These are phyloP conservation scores for Kwoniella sp. DNA, from an alignment of 768 basidiomycete genomes.

Conservation along the genomic window DNA sequence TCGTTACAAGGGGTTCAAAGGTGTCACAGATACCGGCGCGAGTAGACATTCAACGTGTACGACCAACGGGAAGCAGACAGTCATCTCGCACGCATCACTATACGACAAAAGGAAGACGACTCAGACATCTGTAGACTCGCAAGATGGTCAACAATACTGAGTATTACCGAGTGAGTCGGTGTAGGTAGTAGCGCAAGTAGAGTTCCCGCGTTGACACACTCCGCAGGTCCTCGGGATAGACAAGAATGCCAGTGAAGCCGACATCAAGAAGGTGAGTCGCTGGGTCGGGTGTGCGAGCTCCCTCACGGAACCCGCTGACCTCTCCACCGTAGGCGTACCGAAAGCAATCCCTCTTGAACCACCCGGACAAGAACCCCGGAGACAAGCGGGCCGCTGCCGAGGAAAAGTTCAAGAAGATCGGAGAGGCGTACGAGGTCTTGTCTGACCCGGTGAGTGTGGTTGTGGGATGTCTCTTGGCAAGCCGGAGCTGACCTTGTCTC, in stretches of 20 bases:
- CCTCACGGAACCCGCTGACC: neutral
- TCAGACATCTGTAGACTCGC: no score
- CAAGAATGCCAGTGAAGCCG: constrained; percentile 66
- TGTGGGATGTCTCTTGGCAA: neutral
- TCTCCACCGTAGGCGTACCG: constrained; percentile 56
- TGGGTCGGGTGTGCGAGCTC: no score
- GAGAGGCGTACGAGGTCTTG: constrained; percentile 93
- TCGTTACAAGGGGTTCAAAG: no score
- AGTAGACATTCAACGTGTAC: no score
- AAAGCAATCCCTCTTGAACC: constrained; percentile 73
- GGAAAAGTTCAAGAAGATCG: constrained; percentile 90
- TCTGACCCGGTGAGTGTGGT: constrained; percentile 57
- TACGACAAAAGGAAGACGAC: no score
- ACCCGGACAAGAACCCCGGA: constrained; percentile 57
- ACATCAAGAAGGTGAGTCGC: constrained; percentile 69
- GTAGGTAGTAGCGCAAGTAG: no score
- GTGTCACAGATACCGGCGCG: no score
- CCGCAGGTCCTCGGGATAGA: constrained; percentile 61
- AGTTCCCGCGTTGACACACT: neutral
- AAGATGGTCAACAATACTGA: constrained; percentile 55
- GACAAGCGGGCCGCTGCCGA: constrained; percentile 76
- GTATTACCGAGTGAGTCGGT: constrained; percentile 66
- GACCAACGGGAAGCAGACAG: no score
- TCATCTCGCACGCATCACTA: no score
- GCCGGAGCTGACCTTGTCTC: neutral